Evolutionary conservation across 257 asterid species (phyloP).

Genomic region (Nicotiana obtusifolia): DNA sequence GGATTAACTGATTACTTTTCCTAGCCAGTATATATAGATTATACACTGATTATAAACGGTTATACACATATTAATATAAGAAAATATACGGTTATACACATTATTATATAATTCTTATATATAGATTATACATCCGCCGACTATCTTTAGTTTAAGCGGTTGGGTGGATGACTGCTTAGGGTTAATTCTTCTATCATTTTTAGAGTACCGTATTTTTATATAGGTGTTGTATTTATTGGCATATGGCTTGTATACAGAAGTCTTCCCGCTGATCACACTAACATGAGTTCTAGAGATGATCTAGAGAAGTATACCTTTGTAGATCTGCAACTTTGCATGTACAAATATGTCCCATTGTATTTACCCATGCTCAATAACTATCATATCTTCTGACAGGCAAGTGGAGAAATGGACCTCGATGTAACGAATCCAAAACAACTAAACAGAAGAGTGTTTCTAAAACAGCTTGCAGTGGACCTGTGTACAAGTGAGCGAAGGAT

Average conservation of each 20-base stretch:
- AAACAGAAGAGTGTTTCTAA: constrained; percentile 76
- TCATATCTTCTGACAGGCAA: constrained; percentile 41
- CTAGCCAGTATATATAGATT: too few species aligned
- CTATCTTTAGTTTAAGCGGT: too few species aligned
- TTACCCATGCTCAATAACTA: not conserved
- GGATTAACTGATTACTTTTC: too few species aligned
- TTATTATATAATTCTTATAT: too few species aligned
- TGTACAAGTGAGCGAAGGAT: constrained; percentile 80
- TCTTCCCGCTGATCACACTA: not conserved
- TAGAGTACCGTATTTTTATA: not conserved
- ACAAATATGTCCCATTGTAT: not conserved
- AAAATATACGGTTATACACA: too few species aligned
- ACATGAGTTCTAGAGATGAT: not conserved
- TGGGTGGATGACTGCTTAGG: too few species aligned
- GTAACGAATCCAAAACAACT: constrained; percentile 84
- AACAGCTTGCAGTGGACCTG: constrained; percentile 87
- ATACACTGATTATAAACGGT: too few species aligned
- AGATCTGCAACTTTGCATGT: not conserved
- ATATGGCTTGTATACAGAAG: not conserved
- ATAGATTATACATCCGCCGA: too few species aligned
- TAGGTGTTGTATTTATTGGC: not conserved
- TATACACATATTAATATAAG: too few species aligned
- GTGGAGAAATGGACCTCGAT: constrained; percentile 89
- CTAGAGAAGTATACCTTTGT: not conserved
- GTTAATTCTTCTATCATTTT: too few species aligned